These are phyloP conservation scores for Prunus davidiana DNA, from an alignment of 306 rosid genomes.

Conservation along the genomic window DNA sequence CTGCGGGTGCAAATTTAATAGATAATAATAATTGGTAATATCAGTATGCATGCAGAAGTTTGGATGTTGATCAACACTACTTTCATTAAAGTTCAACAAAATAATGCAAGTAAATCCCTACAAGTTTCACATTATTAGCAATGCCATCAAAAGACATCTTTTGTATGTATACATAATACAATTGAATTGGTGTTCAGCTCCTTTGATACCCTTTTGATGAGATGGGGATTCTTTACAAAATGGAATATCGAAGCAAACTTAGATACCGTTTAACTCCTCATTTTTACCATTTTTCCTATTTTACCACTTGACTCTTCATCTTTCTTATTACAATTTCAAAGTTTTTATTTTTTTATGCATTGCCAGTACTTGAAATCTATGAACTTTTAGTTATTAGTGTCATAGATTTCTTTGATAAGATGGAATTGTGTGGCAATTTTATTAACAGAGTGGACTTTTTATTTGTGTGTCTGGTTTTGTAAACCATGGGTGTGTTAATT, in stretches of 20 bases:
- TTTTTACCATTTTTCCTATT: neutral
- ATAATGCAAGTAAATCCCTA: neutral
- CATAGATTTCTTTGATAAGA: neutral
- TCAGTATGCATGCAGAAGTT: neutral
- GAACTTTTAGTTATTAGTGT: neutral
- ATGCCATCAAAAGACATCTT: neutral
- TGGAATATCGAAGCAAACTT: neutral
- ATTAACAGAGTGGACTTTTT: neutral
- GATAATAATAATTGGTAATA: neutral
- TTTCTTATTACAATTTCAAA: neutral
- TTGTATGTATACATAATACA: neutral
- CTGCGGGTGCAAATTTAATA: neutral
- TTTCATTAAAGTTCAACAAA: neutral
- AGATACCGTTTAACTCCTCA: neutral
- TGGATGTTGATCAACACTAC: neutral
- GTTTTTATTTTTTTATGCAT: neutral
- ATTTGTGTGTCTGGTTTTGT: neutral
- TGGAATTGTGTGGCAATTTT: neutral
- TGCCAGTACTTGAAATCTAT: neutral
- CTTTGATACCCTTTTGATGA: neutral
- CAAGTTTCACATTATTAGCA: neutral
- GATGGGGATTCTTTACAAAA: neutral
- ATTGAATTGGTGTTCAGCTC: neutral
- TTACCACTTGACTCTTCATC: neutral
- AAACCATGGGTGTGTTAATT: neutral